A percentile compares a stretch with the other conserved stretches of the same genome.
phyloP scores from a whole-genome alignment of 2,329 filamentous ascomycete genomes.

The Meredithiella fracta region DNA sequence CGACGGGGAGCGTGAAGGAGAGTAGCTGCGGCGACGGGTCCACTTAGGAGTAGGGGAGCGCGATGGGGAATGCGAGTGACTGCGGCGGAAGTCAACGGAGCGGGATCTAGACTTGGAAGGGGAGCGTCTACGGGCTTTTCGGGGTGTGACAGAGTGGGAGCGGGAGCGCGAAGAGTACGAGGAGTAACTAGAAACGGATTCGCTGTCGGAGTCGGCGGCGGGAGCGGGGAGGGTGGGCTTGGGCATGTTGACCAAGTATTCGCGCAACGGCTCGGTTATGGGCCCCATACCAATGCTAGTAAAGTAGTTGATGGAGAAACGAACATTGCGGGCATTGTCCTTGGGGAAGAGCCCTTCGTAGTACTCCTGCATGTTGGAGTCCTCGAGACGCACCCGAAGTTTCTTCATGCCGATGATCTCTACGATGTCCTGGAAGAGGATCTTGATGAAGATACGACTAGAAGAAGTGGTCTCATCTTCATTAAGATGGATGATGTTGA shows the following conservation, averaged over 20 bases:
- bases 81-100: constrained; percentile 20
- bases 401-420: constrained; percentile 75
- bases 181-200: constrained; percentile 61
- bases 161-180: constrained; percentile 39
- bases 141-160: constrained; percentile 25
- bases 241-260: constrained; percentile 74
- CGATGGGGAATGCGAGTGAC: constrained; percentile 14
- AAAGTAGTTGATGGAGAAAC: constrained; percentile 99
- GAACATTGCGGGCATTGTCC: constrained; percentile 75
- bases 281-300: constrained; percentile 93
- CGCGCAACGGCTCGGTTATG: constrained; percentile 88
- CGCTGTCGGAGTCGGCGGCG: constrained; percentile 45
- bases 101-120: constrained; percentile 15
- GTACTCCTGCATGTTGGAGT: constrained; percentile 61
- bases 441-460: constrained; percentile 96
- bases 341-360: constrained; percentile 78
- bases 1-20: constrained; percentile 15
- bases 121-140: constrained; percentile 16
- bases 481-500: constrained; percentile 74
- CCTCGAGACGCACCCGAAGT: constrained; percentile 58
- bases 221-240: constrained; percentile 61
- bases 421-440: constrained; percentile 80
- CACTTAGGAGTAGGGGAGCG: constrained; percentile 14
- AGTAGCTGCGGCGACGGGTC: constrained; percentile 5
- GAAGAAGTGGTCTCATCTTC: constrained; percentile 95